Percentiles rank a stretch among this genome's conserved stretches.
phyloP scores from a whole-genome alignment of 306 rosid genomes.

The Calophaca sinica region DNA sequence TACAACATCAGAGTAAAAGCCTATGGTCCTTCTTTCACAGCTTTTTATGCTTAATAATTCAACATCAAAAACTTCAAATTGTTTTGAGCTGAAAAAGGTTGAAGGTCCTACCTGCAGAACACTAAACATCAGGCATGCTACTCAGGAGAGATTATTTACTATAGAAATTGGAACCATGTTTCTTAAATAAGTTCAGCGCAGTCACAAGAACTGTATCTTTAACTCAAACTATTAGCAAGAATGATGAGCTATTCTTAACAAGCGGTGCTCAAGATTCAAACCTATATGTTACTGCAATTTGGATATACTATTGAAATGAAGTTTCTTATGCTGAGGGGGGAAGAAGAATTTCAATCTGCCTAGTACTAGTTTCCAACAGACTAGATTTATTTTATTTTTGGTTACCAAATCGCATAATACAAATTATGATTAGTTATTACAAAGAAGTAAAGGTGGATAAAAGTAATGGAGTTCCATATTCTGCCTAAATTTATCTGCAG shows the following conservation, averaged over 20 bases:
- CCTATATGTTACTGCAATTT: too few species aligned
- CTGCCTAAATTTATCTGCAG: too few species aligned
- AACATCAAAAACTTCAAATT: slow-evolving; percentile 95
- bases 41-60: slow-evolving; percentile 78
- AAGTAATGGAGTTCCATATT: too few species aligned
- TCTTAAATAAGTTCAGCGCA: neutral
- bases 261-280: too few species aligned
- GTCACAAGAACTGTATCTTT: neutral
- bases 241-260: neutral
- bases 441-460: neutral
- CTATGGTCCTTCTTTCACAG: slow-evolving; percentile 88
- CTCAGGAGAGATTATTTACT: neutral
- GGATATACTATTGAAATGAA: neutral
- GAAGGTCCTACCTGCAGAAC: slow-evolving; percentile 94
- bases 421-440: neutral
- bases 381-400: neutral
- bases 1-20: slow-evolving; percentile 86
- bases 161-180: neutral
- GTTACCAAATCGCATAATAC: neutral
- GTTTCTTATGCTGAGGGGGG: too few species aligned
- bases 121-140: slow-evolving; percentile 6
- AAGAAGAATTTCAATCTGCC: too few species aligned
- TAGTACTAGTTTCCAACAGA: too few species aligned
- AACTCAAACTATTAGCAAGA: neutral
- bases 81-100: slow-evolving; percentile 95